These are phyloP conservation scores for Ichthyophthirius multifiliis DNA, from an alignment of 169 alveolate species.

Conservation along the genomic window DNA sequence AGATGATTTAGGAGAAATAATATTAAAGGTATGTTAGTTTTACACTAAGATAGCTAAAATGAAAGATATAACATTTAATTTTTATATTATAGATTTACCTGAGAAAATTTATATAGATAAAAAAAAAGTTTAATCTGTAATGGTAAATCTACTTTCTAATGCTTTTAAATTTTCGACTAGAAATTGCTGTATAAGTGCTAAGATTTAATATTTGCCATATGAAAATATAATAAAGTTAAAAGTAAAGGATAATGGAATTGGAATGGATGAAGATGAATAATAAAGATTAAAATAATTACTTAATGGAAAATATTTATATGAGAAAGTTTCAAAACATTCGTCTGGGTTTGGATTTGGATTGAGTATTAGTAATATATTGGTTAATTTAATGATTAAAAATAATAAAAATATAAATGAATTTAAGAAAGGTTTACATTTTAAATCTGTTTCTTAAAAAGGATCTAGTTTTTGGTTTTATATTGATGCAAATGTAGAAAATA, in stretches of 20 bases:
- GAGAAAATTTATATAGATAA: neutral
- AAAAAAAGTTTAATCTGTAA: neutral
- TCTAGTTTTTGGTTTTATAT: neutral
- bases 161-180: neutral
- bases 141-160: neutral
- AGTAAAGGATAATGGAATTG: neutral
- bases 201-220: neutral
- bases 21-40: neutral
- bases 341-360: slow-evolving; percentile 7
- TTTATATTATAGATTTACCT: neutral
- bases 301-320: neutral
- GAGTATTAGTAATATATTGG: neutral
- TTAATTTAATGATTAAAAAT: neutral
- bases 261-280: slow-evolving; percentile 3
- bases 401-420: neutral
- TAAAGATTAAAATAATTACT: neutral
- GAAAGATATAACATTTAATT: neutral
- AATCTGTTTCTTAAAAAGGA: neutral
- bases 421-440: neutral
- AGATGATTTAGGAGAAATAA: neutral
- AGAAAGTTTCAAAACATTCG: neutral
- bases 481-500: neutral
- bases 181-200: neutral
- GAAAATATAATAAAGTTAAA: neutral
- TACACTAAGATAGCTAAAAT: neutral